Conservation (phyloP, 495 filamentous ascomycete genomes). For the Penicillium pulvis region DNA sequence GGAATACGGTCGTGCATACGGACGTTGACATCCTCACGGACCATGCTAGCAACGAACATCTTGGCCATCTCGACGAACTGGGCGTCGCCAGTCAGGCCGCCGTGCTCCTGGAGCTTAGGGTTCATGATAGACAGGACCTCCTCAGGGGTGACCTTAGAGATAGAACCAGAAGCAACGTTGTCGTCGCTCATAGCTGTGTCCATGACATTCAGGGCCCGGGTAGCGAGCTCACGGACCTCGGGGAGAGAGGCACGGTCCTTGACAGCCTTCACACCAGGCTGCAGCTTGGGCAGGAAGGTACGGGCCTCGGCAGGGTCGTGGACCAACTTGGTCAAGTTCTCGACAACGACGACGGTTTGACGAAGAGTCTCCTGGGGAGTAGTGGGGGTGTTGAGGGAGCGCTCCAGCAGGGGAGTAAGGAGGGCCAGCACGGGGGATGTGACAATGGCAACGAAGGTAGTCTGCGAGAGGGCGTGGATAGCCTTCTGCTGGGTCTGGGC, state of each 20-base stretch:
- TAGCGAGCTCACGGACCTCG: conserved; percentile 89
- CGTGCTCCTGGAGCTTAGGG: conserved; percentile 68
- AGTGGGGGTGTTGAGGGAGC: conserved; percentile 83
- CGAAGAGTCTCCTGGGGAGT: conserved; percentile 94
- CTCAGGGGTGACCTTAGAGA: conserved; percentile 69
- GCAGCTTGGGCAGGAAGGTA: conserved; percentile 93
- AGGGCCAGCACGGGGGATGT: conserved; percentile 98
- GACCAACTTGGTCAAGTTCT: conserved; percentile 98
- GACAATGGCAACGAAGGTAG: conserved; percentile 97
- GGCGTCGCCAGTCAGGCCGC: conserved; percentile 58
- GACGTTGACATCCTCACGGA: conserved; percentile 85
- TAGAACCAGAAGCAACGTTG: conserved; percentile 54
- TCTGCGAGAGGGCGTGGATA: conserved; percentile 95
- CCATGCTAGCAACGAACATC: conserved; percentile 80
- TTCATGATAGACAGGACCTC: conserved; percentile 78
- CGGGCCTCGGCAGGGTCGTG: conserved; percentile 96
- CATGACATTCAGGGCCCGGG: conserved; percentile 81
- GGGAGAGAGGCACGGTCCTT: conserved; percentile 87
- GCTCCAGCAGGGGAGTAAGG: conserved; percentile 91
- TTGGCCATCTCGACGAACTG: conserved; percentile 69
- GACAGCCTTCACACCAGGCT: conserved; percentile 89
- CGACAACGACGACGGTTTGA: conserved; percentile 95
- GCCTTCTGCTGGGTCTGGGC: conserved; percentile 88
- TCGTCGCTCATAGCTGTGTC: conserved; percentile 87
- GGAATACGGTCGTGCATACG: conserved; percentile 74